A percentile compares a stretch with the other conserved stretches of the same genome.
Evolutionary conservation across 2,329 filamentous ascomycete genomes (phyloP).

Genomic region (Ramularia endophylla): DNA sequence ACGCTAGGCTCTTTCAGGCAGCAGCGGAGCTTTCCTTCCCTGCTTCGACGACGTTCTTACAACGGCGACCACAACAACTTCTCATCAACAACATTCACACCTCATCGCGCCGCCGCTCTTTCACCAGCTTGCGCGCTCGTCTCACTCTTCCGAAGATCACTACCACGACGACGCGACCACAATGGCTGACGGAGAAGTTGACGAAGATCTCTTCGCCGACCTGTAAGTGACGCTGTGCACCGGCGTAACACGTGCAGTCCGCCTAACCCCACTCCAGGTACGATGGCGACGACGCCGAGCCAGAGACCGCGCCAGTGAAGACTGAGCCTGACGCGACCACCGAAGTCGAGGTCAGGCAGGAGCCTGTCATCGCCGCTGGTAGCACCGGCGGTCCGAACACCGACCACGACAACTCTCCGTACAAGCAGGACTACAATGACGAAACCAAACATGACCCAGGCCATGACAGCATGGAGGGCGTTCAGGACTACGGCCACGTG

Average conservation of each 20-base stretch:
- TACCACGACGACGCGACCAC: slow-evolving; percentile 24
- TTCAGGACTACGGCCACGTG: slow-evolving; percentile 24
- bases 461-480: slow-evolving; percentile 21
- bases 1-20: too few relatives aligned
- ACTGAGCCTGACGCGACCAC: slow-evolving; percentile 16
- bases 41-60: too few relatives aligned
- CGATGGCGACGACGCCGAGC: slow-evolving; percentile 58
- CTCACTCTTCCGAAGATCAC: not conserved
- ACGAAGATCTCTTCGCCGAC: slow-evolving; percentile 94
- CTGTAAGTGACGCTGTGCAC: slow-evolving; percentile 57
- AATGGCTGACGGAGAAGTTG: slow-evolving; percentile 81
- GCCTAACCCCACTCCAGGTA: slow-evolving; percentile 22
- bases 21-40: too few relatives aligned
- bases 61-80: too few relatives aligned
- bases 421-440: slow-evolving; percentile 21
- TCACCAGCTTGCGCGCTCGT: not conserved
- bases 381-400: slow-evolving; percentile 8
- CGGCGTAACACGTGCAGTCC: not conserved
- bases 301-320: slow-evolving; percentile 12
- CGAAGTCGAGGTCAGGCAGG: slow-evolving; percentile 8
- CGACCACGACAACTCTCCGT: slow-evolving; percentile 27
- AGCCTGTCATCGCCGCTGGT: slow-evolving; percentile 13
- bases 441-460: slow-evolving; percentile 5
- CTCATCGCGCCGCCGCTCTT: not conserved
- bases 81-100: slow-evolving; percentile 2